A percentile compares a stretch with the other conserved stretches of the same genome.
Conservation (phyloP, 2,329 filamentous ascomycete genomes). For the Epichloe aotearoae region DNA sequence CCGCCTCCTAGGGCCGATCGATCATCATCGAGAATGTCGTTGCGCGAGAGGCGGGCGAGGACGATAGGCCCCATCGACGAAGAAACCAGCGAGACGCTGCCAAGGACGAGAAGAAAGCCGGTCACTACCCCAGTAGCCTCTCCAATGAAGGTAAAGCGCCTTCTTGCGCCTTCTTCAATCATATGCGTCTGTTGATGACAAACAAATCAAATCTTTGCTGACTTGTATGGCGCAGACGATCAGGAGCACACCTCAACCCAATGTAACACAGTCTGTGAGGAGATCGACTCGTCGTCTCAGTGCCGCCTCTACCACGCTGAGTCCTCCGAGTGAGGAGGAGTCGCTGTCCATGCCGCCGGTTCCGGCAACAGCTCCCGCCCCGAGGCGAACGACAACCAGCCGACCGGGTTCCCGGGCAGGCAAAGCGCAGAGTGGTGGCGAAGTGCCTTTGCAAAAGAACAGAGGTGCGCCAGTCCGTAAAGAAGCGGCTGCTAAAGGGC, state of each 20-base stretch:
- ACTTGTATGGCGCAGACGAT: constrained; percentile 16
- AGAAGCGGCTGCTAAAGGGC: constrained; percentile 21
- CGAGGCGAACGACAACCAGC: constrained; percentile 23
- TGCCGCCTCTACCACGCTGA: constrained; percentile 26
- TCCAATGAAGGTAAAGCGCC: constrained; percentile 16
- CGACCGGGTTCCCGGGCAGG: constrained; percentile 8
- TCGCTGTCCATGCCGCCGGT: constrained; percentile 1
- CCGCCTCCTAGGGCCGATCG: constrained; percentile 18
- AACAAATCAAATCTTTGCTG: not conserved
- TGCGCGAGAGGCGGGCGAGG: constrained; percentile 57
- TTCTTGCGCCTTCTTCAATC: not conserved
- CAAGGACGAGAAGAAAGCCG: constrained; percentile 45
- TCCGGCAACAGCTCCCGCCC: constrained; percentile 2
- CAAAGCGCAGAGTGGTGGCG: constrained; percentile 24
- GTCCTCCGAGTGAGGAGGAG: constrained; percentile 11
- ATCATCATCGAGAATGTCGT: constrained; percentile 51
- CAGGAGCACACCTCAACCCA: constrained; percentile 18
- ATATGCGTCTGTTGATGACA: not conserved
- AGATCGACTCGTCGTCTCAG: constrained; percentile 36
- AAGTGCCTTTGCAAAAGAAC: constrained; percentile 45
- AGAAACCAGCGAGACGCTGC: constrained; percentile 14
- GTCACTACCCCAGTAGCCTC: constrained; percentile 33
- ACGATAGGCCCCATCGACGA: constrained; percentile 41
- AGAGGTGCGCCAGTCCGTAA: constrained; percentile 34
- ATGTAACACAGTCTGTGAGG: constrained; percentile 15